Conservation (phyloP, 306 rosid species). For the Mucuna pruriens region DNA sequence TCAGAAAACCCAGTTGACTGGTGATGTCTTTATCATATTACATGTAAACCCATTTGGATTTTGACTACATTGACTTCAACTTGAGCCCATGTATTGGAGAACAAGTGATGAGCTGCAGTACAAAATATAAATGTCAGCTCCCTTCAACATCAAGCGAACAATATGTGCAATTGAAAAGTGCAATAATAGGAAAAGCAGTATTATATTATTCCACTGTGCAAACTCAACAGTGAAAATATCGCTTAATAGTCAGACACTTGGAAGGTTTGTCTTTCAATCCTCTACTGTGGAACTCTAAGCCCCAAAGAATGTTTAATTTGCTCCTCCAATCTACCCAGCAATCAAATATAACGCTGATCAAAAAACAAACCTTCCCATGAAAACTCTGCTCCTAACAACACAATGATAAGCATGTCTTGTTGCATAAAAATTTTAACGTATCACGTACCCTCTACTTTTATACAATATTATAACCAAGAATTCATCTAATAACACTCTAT, state of each 20-base stretch:
- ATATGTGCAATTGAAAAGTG: too few relatives aligned
- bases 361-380: slow-evolving; percentile 12
- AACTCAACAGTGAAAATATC: slow-evolving; percentile 24
- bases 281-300: not conserved
- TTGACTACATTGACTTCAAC: slow-evolving; percentile 36
- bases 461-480: not conserved
- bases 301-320: slow-evolving; percentile 19
- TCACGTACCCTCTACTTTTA: not conserved
- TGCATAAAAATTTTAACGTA: not conserved
- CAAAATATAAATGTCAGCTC: slow-evolving; percentile 24
- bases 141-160: too few relatives aligned
- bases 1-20: slow-evolving; percentile 49
- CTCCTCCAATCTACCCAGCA: slow-evolving; percentile 24
- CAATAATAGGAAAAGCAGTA: not conserved
- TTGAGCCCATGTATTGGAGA: slow-evolving; percentile 35
- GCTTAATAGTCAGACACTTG: slow-evolving; percentile 5
- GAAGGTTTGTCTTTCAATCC: slow-evolving; percentile 17
- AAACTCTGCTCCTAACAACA: slow-evolving; percentile 18
- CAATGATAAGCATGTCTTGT: not conserved
- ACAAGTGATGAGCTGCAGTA: slow-evolving; percentile 50
- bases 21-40: slow-evolving; percentile 35
- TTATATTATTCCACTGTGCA: slow-evolving; percentile 26
- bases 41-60: slow-evolving; percentile 46
- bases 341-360: slow-evolving; percentile 17
- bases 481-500: slow-evolving; percentile 20